Conservation (phyloP, 2,329 filamentous ascomycete genomes). For the Daldinia sp. region DNA sequence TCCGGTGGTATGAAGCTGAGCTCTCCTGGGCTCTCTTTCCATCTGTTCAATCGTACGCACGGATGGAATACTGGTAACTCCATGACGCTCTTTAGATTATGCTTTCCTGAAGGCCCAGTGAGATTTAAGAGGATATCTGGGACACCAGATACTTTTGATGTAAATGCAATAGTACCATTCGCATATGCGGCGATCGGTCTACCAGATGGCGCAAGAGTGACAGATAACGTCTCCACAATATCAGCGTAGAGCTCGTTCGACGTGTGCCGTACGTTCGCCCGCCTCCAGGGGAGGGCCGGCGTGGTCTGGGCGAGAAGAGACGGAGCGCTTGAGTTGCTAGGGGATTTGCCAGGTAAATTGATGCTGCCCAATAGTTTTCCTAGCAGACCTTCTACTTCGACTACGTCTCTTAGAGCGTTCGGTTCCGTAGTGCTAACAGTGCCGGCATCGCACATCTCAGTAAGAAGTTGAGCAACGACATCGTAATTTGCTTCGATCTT, state of each 20-base stretch:
- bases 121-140: slow-evolving; percentile 89
- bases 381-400: slow-evolving; percentile 91
- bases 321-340: slow-evolving; percentile 55
- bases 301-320: slow-evolving; percentile 60
- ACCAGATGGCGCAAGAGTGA: slow-evolving; percentile 91
- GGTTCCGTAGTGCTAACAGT: slow-evolving; percentile 91
- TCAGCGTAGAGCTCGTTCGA: slow-evolving; percentile 98
- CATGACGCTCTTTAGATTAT: slow-evolving; percentile 79
- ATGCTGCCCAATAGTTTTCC: slow-evolving; percentile 91
- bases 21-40: slow-evolving; percentile 89
- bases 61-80: slow-evolving; percentile 95
- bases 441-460: slow-evolving; percentile 96
- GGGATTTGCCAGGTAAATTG: slow-evolving; percentile 74
- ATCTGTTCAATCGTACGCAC: slow-evolving; percentile 89
- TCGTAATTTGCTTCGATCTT: slow-evolving; percentile 94
- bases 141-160: slow-evolving; percentile 91
- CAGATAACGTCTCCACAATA: slow-evolving; percentile 87
- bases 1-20: slow-evolving; percentile 97
- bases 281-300: slow-evolving; percentile 83
- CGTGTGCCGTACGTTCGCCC: slow-evolving; percentile 92
- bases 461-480: slow-evolving; percentile 90
- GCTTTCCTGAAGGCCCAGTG: slow-evolving; percentile 83
- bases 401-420: slow-evolving; percentile 89
- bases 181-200: slow-evolving; percentile 87
- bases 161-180: slow-evolving; percentile 94